phyloP scores from a whole-genome alignment of 2,329 filamentous ascomycete species.

The Colletotrichum sp. region DNA sequence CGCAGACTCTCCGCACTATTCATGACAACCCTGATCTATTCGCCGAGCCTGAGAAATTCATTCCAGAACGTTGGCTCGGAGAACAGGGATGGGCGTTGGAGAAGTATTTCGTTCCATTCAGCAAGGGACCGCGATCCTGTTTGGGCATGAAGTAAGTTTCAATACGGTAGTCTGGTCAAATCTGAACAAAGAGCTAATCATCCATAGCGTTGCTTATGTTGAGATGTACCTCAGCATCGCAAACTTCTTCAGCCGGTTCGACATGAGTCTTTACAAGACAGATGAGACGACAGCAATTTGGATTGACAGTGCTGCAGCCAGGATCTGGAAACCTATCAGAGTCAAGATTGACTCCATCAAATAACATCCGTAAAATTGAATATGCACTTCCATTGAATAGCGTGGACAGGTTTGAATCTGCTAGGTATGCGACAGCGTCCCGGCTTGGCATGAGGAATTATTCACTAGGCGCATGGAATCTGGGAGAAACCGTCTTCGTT shows the following conservation, averaged over 20 bases:
- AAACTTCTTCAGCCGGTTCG: background rate
- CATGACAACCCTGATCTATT: background rate
- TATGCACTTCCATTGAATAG: accelerated
- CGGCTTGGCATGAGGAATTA: background rate
- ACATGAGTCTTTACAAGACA: background rate
- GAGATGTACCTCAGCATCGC: background rate
- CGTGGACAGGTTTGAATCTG: background rate
- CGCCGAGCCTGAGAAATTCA: background rate
- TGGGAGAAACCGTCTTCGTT: background rate
- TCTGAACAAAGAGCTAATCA: background rate
- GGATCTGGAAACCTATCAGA: background rate
- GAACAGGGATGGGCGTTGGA: background rate
- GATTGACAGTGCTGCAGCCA: background rate
- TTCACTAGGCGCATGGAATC: background rate
- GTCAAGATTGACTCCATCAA: background rate
- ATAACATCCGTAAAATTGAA: background rate
- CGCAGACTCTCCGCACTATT: background rate
- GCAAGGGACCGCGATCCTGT: background rate
- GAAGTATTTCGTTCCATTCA: background rate
- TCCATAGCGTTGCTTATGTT: background rate
- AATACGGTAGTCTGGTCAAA: too few relatives aligned
- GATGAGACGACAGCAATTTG: background rate
- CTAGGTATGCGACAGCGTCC: background rate
- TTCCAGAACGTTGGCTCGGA: background rate
- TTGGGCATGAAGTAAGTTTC: background rate